phyloP scores from a whole-genome alignment of 2,329 filamentous ascomycete genomes.

The Didymella sp. region DNA sequence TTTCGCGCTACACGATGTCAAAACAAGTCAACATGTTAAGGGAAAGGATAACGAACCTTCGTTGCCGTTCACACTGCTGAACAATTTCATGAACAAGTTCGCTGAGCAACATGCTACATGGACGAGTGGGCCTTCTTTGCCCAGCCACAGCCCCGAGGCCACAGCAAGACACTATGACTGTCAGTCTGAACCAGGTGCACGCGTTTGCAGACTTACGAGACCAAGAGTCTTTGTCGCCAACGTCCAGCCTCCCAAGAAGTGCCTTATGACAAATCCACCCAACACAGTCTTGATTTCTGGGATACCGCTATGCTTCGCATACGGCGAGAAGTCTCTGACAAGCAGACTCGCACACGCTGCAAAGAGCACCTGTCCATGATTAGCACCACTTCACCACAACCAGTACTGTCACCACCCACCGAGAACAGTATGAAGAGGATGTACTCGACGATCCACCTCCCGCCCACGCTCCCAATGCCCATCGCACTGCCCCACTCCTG shows the following conservation, averaged over 20 bases:
- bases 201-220: constrained; percentile 64
- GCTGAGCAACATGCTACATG: constrained; percentile 97
- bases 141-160: constrained; percentile 93
- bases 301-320: constrained; percentile 94
- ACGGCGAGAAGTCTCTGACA: constrained; percentile 82
- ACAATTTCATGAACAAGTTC: constrained; percentile 91
- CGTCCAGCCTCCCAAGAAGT: constrained; percentile 88
- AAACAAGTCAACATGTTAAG: background rate
- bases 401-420: constrained; percentile 58
- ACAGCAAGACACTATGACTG: constrained; percentile 79
- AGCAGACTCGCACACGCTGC: constrained; percentile 78
- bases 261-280: constrained; percentile 89
- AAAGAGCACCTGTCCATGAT: constrained; percentile 69
- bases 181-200: constrained; percentile 23
- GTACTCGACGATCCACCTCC: constrained; percentile 84
- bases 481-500: constrained; percentile 81
- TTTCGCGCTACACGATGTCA: constrained; percentile 71
- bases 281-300: constrained; percentile 97
- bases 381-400: constrained; percentile 17
- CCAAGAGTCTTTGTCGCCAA: constrained; percentile 88
- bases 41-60: constrained; percentile 67
- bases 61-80: constrained; percentile 79
- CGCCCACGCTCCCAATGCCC: constrained; percentile 68
- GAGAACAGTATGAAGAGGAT: constrained; percentile 85
- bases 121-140: constrained; percentile 93